Evolutionary conservation across 768 basidiomycete species (phyloP).

Genomic region (Exidia glandulosa): DNA sequence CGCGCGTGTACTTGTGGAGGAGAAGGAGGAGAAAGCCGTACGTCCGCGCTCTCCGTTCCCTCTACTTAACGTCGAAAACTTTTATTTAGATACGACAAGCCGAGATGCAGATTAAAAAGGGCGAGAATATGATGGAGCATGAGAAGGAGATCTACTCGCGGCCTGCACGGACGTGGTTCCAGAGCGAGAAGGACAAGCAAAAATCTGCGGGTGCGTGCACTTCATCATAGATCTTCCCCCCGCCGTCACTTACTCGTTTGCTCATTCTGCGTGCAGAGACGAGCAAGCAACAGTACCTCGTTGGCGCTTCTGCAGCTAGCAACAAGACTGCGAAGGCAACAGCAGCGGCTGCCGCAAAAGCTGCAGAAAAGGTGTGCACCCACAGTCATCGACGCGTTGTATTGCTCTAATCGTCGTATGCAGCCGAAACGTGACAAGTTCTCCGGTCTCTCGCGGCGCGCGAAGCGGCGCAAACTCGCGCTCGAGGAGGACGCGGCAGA

Average conservation of each 20-base stretch:
- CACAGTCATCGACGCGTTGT: background rate
- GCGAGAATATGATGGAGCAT: constrained; percentile 91
- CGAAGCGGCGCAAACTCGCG: constrained; percentile 80
- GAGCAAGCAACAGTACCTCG: constrained; percentile 68
- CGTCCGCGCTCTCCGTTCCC: constrained; percentile 7
- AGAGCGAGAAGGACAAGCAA: constrained; percentile 71
- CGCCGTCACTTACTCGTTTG: background rate
- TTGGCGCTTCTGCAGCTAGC: constrained; percentile 29
- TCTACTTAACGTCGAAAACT: background rate
- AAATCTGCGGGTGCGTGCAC: constrained; percentile 55
- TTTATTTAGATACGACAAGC: constrained; percentile 61
- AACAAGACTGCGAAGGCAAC: constrained; percentile 27
- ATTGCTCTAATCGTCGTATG: background rate
- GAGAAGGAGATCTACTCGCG: constrained; percentile 84
- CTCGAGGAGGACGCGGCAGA: constrained; percentile 63
- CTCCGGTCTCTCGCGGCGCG: constrained; percentile 75
- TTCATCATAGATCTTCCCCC: no score
- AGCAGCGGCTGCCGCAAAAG: background rate
- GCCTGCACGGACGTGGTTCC: constrained; percentile 99
- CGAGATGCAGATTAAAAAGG: constrained; percentile 93
- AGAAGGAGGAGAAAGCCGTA: constrained; percentile 91
- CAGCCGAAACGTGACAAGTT: constrained; percentile 71
- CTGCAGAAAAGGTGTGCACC: background rate
- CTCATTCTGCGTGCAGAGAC: constrained; percentile 33
- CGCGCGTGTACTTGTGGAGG: constrained; percentile 70